Evolutionary conservation across 108 stramenopile species (phyloP), one percentile per base, ranked within the genome.

Genomic region (Mayamaea pseudoterrestris): DNA sequence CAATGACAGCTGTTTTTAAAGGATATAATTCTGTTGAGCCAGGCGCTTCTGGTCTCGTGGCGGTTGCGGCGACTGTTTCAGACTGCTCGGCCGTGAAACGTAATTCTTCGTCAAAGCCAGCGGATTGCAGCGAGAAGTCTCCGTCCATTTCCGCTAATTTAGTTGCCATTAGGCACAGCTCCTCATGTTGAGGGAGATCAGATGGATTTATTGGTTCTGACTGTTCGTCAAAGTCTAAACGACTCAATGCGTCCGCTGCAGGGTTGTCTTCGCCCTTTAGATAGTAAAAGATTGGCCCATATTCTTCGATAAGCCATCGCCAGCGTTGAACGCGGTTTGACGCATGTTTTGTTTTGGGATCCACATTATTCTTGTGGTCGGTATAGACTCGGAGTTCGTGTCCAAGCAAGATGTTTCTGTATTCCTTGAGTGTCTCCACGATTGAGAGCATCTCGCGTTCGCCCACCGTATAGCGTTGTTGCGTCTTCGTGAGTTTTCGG

Each of bases 401-500:
- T 11, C 69, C 74, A 18, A 58, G 57, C 8, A 71, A 55, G 36
- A 71, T 68, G 0, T 39, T 50, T 31, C 50, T 37, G 50, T 50
- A 66, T 53, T 69, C 75, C 44, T 69, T 72, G 3, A 77, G 26
- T 18, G 53, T 56, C 66, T 77, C 75, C 12, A 69, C 60, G 13
- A 69, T 66, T 12, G 58, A 43, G 11, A 77, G 35, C 0, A 77
- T 35, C 62, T 77, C 70, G 18, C 49, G 39, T 44, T 77, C 65
- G 3, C 58, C 53, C 9, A 52, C 35, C 20, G 51, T 57, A 26
- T 71, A 71, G 18, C 44, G 55, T n/a, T 22, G 42, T 40, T 67
- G 69, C 1, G 69, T 54, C 9, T 27, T 21, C 30, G 41, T 61
- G 13, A 66, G 44, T 47, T 74, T 70, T 5, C 68, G 21, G 20